Conservation (phyloP, 2,329 filamentous ascomycete genomes). For the Endocalyx cinctus region DNA sequence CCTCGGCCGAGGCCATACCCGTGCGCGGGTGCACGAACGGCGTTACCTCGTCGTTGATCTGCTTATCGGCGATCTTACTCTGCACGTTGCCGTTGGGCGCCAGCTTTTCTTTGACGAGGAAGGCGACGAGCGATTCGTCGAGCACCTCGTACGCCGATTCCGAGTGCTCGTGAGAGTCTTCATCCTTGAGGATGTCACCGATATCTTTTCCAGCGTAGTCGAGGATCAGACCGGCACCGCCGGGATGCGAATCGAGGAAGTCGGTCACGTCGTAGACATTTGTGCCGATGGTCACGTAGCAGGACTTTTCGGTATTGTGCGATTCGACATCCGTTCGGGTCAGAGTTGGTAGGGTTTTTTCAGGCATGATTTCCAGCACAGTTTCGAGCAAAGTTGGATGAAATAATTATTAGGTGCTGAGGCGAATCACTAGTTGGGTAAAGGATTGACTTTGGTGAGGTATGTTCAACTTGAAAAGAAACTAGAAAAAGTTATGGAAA, state of each 20-base stretch:
- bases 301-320: slow-evolving; percentile 76
- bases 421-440: too few species aligned
- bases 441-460: too few species aligned
- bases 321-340: slow-evolving; percentile 73
- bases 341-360: slow-evolving; percentile 77
- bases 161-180: slow-evolving; percentile 77
- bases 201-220: slow-evolving; percentile 90
- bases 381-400: too few species aligned
- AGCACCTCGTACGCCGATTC: slow-evolving; percentile 95
- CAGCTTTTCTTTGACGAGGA: slow-evolving; percentile 60
- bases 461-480: too few species aligned
- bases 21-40: slow-evolving; percentile 57
- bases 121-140: slow-evolving; percentile 80
- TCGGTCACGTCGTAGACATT: slow-evolving; percentile 95
- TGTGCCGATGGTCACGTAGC: slow-evolving; percentile 84
- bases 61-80: slow-evolving; percentile 27
- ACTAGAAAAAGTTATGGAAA: too few species aligned
- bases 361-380: slow-evolving; percentile 64
- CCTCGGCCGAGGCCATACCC: slow-evolving; percentile 84
- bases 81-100: slow-evolving; percentile 30
- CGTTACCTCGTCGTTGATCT: slow-evolving; percentile 28
- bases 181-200: slow-evolving; percentile 74
- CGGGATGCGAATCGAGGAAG: slow-evolving; percentile 86
- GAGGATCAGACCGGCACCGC: slow-evolving; percentile 80
- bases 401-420: too few species aligned